Evolutionary conservation across 1,139 yeast genomes (phyloP).

Genomic region (Pichiaceae sp.): DNA sequence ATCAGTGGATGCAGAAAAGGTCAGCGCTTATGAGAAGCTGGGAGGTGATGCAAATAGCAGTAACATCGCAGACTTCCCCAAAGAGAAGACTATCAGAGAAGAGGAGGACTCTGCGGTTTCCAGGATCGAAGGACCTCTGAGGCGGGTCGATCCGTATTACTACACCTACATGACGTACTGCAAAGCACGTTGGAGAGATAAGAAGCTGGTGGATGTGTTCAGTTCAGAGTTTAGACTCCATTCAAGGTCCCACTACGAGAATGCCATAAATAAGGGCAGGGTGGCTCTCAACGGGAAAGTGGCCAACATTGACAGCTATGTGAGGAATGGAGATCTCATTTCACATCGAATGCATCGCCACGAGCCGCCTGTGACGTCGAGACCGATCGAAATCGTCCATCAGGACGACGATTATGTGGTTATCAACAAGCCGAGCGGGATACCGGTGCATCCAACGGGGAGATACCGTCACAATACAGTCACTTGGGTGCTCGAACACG

Average conservation of each 20-base stretch:
- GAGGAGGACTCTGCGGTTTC: constrained; percentile 47
- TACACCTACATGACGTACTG: constrained; percentile 88
- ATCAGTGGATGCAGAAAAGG: constrained; percentile 32
- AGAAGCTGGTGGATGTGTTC: constrained; percentile 71
- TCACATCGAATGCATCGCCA: constrained; percentile 81
- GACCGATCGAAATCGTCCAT: constrained; percentile 61
- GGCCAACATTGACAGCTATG: constrained; percentile 56
- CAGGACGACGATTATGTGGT: constrained; percentile 77
- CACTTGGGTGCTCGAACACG: constrained; percentile 71
- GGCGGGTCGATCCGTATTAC: constrained; percentile 78
- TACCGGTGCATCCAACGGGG: constrained; percentile 97
- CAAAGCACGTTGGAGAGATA: constrained; percentile 85
- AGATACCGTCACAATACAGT: constrained; percentile 81
- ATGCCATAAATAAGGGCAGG: constrained; percentile 62
- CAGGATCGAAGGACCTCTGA: constrained; percentile 47
- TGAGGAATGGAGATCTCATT: constrained; percentile 79
- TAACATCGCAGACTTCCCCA: constrained; percentile 19
- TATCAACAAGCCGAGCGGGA: constrained; percentile 89
- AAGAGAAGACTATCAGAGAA: constrained; percentile 40
- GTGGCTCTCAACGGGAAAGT: constrained; percentile 63
- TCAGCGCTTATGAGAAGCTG: constrained; percentile 35
- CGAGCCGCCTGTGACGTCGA: constrained; percentile 80
- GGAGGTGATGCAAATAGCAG: constrained; percentile 29
- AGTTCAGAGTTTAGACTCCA: constrained; percentile 78
- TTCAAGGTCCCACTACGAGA: constrained; percentile 56